Conservation (phyloP, 495 filamentous ascomycete species). For the Xanthoparmelia taractica region DNA sequence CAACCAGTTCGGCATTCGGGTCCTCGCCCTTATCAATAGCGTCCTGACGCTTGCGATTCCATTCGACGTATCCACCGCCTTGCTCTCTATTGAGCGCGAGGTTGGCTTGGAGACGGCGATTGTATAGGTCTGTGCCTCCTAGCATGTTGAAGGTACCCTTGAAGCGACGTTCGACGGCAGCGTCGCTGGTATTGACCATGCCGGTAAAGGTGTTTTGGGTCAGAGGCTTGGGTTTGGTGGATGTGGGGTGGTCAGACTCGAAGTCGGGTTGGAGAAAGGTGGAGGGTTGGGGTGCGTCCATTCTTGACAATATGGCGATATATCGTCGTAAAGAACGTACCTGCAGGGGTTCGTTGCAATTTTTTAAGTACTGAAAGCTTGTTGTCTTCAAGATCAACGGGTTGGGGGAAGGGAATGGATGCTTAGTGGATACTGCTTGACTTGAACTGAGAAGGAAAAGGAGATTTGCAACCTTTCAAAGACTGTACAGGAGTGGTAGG, state of each 20-base stretch:
- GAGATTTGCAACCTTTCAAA: not conserved
- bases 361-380: not conserved
- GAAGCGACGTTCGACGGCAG: slow-evolving; percentile 5
- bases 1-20: slow-evolving; percentile 7
- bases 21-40: slow-evolving; percentile 17
- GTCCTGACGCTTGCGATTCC: slow-evolving; percentile 9
- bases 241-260: not conserved
- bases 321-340: not conserved
- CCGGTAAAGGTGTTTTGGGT: not conserved
- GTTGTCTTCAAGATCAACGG: not conserved
- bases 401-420: not conserved
- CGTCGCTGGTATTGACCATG: slow-evolving; percentile 7
- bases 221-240: not conserved
- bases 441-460: not conserved
- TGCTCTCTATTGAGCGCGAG: not conserved
- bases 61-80: not conserved
- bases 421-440: not conserved
- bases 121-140: slow-evolving; percentile 2
- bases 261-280: not conserved
- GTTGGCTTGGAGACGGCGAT: slow-evolving; percentile 9
- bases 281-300: not conserved
- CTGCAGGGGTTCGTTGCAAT: not conserved
- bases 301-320: not conserved
- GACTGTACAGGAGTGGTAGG: not conserved
- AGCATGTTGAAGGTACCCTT: not conserved